phyloP scores from a whole-genome alignment of 176 grass and related monocot genomes.

The Thinopyrum elongatum region DNA sequence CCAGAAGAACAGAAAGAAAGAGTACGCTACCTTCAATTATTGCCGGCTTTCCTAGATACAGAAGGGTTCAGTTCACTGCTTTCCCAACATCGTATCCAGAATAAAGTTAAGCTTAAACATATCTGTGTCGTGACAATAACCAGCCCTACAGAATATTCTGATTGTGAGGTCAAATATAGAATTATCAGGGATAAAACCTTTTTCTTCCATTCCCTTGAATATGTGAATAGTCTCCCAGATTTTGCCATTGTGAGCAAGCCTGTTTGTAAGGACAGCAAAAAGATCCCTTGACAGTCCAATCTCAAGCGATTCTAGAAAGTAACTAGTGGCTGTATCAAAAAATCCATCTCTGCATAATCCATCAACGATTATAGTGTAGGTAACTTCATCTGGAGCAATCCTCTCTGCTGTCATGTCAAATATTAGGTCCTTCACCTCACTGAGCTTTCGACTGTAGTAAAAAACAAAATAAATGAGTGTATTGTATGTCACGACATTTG shows the following conservation, averaged over 20 bases:
- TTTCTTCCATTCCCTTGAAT: constrained; percentile 39
- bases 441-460: constrained; percentile 36
- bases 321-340: constrained; percentile 44
- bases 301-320: constrained; percentile 49
- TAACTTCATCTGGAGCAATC: constrained; percentile 60
- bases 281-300: constrained; percentile 45
- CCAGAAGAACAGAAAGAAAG: constrained; percentile 1
- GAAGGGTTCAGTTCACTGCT: constrained; percentile 28
- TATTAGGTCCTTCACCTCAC: constrained; percentile 30
- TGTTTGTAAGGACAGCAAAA: constrained; percentile 48
- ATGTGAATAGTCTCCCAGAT: constrained; percentile 37
- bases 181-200: constrained; percentile 34
- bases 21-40: constrained; percentile 18
- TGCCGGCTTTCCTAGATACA: not conserved
- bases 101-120: constrained; percentile 39
- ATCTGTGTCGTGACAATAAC: constrained; percentile 47
- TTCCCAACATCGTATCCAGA: constrained; percentile 64
- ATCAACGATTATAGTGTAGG: constrained; percentile 58
- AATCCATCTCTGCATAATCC: constrained; percentile 51
- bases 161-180: constrained; percentile 49
- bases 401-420: constrained; percentile 34
- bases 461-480: constrained; percentile 65
- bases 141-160: constrained; percentile 49
- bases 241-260: constrained; percentile 48
- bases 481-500: constrained; percentile 86